These are phyloP conservation scores for Fusarium graminum DNA, from an alignment of 2,329 filamentous ascomycete species.

Conservation along the genomic window DNA sequence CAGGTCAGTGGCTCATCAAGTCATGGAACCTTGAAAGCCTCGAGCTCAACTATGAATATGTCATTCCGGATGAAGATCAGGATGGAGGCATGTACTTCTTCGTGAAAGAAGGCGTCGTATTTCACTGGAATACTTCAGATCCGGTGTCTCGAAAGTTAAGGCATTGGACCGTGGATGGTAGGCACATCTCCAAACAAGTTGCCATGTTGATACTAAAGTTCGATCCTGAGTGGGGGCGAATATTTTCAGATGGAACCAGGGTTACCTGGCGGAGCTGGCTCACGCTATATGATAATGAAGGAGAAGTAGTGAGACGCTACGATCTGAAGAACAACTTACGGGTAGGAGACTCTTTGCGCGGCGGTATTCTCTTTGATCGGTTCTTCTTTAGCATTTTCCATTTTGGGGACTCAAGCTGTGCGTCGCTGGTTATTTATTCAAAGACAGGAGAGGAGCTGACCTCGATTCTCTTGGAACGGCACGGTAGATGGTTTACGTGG, in stretches of 20 bases:
- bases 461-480: neutral
- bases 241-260: conserved; percentile 5
- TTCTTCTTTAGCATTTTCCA: conserved; percentile 23
- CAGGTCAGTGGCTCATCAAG: neutral
- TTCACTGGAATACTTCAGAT: neutral
- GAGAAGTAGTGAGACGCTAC: neutral
- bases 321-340: neutral
- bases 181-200: neutral
- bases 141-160: neutral
- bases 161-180: conserved; percentile 8
- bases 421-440: conserved; percentile 5
- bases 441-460: conserved; percentile 21
- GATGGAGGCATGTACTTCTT: neutral
- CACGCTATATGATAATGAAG: neutral
- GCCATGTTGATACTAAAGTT: neutral
- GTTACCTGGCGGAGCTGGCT: neutral
- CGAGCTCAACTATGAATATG: conserved; percentile 1
- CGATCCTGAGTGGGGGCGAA: neutral
- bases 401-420: neutral
- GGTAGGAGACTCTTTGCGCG: neutral
- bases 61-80: neutral
- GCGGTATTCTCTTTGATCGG: conserved; percentile 15
- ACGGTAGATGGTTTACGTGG: neutral
- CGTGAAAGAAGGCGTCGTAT: neutral
- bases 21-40: conserved; percentile 19